These are phyloP conservation scores for Murraya koenigii DNA, from an alignment of 345 rosid genomes.

Conservation along the genomic window DNA sequence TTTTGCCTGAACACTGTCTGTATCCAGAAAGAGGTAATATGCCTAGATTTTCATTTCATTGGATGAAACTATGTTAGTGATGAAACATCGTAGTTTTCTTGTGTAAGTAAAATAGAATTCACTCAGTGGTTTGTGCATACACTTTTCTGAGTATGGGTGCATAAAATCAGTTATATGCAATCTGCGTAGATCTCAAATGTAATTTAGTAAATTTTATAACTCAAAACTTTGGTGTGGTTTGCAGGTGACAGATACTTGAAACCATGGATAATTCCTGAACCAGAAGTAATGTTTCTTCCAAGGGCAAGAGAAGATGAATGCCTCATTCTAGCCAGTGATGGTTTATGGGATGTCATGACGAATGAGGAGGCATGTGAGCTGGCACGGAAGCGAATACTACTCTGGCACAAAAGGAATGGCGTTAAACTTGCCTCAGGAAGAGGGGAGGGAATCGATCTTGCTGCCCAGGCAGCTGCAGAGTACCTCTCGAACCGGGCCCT, in stretches of 20 bases:
- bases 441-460: constrained; percentile 62
- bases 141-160: background rate
- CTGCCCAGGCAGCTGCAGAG: constrained; percentile 94
- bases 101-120: background rate
- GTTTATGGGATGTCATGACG: constrained; percentile 93
- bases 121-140: background rate
- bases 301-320: constrained; percentile 91
- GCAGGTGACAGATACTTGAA: constrained; percentile 94
- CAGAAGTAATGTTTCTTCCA: constrained; percentile 80
- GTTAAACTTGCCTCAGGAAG: constrained; percentile 35
- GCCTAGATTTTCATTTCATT: background rate
- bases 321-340: constrained; percentile 87
- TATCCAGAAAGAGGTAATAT: background rate
- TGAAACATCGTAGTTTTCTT: background rate
- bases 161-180: background rate
- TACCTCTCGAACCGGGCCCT: constrained; percentile 73
- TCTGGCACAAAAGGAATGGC: constrained; percentile 88
- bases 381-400: constrained; percentile 75
- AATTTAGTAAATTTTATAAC: background rate
- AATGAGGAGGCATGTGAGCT: constrained; percentile 92
- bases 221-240: constrained; percentile 12
- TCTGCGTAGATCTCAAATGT: background rate
- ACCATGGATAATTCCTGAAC: constrained; percentile 95
- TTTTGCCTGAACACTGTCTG: background rate
- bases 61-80: background rate